These are phyloP conservation scores for Auriscalpium vulgare DNA, from an alignment of 768 basidiomycete genomes.

Conservation along the genomic window DNA sequence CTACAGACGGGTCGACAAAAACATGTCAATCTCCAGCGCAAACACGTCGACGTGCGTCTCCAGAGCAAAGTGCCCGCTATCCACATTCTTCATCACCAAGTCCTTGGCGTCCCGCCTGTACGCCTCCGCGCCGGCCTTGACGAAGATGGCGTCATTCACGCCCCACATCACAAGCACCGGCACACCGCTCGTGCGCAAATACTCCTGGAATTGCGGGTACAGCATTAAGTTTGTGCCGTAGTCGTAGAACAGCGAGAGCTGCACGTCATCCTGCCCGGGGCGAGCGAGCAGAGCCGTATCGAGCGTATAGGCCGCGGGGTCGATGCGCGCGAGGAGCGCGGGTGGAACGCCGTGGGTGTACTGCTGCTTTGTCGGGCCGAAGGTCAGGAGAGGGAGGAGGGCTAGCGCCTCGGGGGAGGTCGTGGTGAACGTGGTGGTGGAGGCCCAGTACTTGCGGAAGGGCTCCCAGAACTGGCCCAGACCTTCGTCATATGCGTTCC, in stretches of 20 bases:
- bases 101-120: constrained; percentile 31
- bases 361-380: constrained; percentile 30
- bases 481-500: constrained; percentile 40
- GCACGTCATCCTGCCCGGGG: constrained; percentile 32
- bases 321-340: constrained; percentile 23
- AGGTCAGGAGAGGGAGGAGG: constrained; percentile 17
- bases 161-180: constrained; percentile 43
- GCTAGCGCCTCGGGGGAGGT: constrained; percentile 20
- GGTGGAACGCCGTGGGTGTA: constrained; percentile 30
- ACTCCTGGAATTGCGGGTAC: constrained; percentile 40
- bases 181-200: constrained; percentile 30
- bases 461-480: constrained; percentile 35
- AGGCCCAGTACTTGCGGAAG: constrained; percentile 26
- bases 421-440: neutral
- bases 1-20: constrained; percentile 1
- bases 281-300: constrained; percentile 34
- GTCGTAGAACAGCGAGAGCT: constrained; percentile 34
- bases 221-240: constrained; percentile 34
- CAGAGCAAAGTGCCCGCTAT: constrained; percentile 41
- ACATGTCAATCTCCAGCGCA: constrained; percentile 8
- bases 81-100: constrained; percentile 31
- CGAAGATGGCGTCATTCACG: constrained; percentile 35
- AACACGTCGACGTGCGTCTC: constrained; percentile 24
- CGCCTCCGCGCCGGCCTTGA: constrained; percentile 36
- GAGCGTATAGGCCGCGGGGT: constrained; percentile 34